phyloP scores from a whole-genome alignment of 495 filamentous ascomycete genomes.

The Pseudevernia furfuracea region DNA sequence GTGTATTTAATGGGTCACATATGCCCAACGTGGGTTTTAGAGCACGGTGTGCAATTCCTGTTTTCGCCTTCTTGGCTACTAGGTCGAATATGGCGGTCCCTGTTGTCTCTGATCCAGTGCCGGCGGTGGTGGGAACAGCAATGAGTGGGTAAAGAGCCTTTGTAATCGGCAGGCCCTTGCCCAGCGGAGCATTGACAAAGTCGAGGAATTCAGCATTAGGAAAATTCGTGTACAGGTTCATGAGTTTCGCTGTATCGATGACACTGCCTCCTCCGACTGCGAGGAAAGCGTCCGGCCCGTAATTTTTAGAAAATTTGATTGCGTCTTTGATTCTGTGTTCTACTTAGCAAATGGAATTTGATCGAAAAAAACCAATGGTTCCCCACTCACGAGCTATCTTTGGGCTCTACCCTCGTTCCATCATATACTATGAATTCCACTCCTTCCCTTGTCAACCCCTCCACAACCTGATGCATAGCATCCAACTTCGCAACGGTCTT shows the following conservation, averaged over 20 bases:
- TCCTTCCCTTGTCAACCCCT: slow-evolving; percentile 66
- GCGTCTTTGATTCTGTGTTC: slow-evolving; percentile 66
- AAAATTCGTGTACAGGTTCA: slow-evolving; percentile 89
- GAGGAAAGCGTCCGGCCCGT: slow-evolving; percentile 77
- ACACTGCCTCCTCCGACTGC: slow-evolving; percentile 72
- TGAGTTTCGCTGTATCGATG: slow-evolving; percentile 96
- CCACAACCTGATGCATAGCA: slow-evolving; percentile 76
- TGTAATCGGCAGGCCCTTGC: slow-evolving; percentile 75
- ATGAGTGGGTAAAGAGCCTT: slow-evolving; percentile 75
- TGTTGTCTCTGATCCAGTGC: slow-evolving; percentile 91
- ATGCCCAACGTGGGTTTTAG: slow-evolving; percentile 94
- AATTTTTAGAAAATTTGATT: slow-evolving; percentile 72
- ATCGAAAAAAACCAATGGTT: not conserved
- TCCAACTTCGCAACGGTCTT: slow-evolving; percentile 65
- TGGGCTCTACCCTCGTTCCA: slow-evolving; percentile 75
- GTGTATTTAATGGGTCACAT: slow-evolving; percentile 90
- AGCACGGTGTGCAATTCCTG: slow-evolving; percentile 87
- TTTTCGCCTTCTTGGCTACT: slow-evolving; percentile 79
- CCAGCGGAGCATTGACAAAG: slow-evolving; percentile 94
- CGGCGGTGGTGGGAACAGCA: slow-evolving; percentile 90
- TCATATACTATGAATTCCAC: slow-evolving; percentile 75
- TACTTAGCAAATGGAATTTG: slow-evolving; percentile 3
- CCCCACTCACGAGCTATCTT: slow-evolving; percentile 70
- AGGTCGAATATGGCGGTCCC: slow-evolving; percentile 98
- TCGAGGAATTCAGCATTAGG: slow-evolving; percentile 88